Percentiles rank a stretch among this genome's conserved stretches.
These are phyloP conservation scores for Calcarisporium arbuscula DNA, from an alignment of 2,329 filamentous ascomycete species.

Conservation along the genomic window DNA sequence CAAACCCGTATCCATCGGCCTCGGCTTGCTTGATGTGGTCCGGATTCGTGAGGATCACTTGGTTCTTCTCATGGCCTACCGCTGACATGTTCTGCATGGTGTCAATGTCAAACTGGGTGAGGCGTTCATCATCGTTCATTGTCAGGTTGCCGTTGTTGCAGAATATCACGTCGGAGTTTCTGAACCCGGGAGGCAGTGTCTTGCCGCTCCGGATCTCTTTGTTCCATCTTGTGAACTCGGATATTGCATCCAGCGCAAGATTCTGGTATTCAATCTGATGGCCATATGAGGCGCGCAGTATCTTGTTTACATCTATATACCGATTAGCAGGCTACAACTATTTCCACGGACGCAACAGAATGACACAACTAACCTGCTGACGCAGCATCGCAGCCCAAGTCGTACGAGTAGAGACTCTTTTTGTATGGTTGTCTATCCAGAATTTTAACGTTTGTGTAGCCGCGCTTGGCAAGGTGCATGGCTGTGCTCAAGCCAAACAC, in stretches of 20 bases:
- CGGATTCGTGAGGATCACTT: slow-evolving; percentile 25
- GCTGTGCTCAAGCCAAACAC: slow-evolving; percentile 30
- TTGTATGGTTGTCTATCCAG: slow-evolving; percentile 41
- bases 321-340: too few relatives aligned
- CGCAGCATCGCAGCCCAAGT: slow-evolving; percentile 34
- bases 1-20: slow-evolving; percentile 20
- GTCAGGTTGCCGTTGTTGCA: slow-evolving; percentile 30
- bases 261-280: slow-evolving; percentile 38
- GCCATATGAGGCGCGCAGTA: slow-evolving; percentile 32
- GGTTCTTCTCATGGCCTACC: slow-evolving; percentile 25
- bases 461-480: slow-evolving; percentile 25
- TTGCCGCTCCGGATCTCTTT: slow-evolving; percentile 23
- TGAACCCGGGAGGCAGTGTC: slow-evolving; percentile 30
- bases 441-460: slow-evolving; percentile 40
- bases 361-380: slow-evolving; percentile 30
- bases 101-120: slow-evolving; percentile 27
- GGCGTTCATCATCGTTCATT: slow-evolving; percentile 13
- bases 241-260: slow-evolving; percentile 35
- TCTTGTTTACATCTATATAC: slow-evolving; percentile 31
- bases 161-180: slow-evolving; percentile 27
- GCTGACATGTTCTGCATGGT: slow-evolving; percentile 28
- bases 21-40: slow-evolving; percentile 20
- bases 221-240: slow-evolving; percentile 40
- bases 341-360: too few relatives aligned
- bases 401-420: slow-evolving; percentile 31